Conservation (phyloP, 176 grass and related monocot genomes). For the Paspalum vaginatum region DNA sequence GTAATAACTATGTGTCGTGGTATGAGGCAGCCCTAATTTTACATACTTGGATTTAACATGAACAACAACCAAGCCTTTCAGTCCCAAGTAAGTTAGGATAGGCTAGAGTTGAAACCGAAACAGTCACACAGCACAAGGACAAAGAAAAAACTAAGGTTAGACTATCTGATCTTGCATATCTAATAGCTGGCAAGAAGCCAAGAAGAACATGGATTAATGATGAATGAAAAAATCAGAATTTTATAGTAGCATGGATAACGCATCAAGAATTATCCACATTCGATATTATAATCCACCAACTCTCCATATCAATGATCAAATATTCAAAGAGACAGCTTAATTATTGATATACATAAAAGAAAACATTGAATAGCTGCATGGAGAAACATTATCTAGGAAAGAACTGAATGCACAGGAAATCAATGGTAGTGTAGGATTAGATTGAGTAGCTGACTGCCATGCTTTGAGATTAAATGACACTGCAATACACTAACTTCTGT, state of each 20-base stretch:
- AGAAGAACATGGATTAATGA: not conserved
- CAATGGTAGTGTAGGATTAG: not conserved
- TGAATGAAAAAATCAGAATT: not conserved
- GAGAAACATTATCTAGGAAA: not conserved
- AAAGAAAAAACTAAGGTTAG: not conserved
- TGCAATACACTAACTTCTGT: not conserved
- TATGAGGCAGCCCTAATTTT: not conserved
- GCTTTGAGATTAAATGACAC: not conserved
- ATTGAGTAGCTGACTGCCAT: not conserved
- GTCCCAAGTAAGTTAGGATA: no score
- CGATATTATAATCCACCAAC: slow-evolving; percentile 20
- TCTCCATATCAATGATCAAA: not conserved
- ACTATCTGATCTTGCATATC: not conserved
- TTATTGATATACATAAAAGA: not conserved
- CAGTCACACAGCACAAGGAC: no score
- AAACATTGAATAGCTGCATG: not conserved
- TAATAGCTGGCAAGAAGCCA: not conserved
- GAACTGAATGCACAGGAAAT: slow-evolving; percentile 13
- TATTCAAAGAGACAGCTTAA: not conserved
- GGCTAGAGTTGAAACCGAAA: no score
- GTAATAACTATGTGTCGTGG: not conserved
- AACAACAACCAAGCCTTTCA: no score
- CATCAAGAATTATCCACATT: not conserved
- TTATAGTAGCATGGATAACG: not conserved
- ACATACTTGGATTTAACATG: not conserved